Conservation (phyloP, 306 rosid species). For the Dalbergia oliveri region DNA sequence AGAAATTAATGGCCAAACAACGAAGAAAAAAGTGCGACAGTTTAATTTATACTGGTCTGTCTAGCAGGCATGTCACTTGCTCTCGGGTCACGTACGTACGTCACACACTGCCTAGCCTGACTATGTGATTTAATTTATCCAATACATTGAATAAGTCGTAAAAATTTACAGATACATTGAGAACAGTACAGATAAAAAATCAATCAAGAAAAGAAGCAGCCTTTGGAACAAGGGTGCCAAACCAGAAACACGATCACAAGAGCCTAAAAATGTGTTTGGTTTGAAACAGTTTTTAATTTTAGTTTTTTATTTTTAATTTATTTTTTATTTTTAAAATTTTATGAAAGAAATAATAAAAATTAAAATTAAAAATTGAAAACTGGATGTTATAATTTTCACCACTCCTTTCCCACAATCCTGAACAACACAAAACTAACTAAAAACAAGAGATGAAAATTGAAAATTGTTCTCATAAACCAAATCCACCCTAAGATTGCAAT, state of each 20-base stretch:
- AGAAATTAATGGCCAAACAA: neutral
- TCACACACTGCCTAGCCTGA: neutral
- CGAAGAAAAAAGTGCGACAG: neutral
- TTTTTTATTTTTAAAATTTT: no score
- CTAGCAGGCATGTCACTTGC: no score
- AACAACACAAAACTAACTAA: no score
- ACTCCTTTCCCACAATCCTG: no score
- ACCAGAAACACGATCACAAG: neutral
- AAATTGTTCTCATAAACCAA: no score
- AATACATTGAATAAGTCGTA: neutral
- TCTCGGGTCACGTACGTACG: neutral
- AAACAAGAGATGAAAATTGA: no score
- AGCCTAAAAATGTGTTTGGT: neutral
- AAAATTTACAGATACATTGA: conserved; percentile 13
- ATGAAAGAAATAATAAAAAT: no score
- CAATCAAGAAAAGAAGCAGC: neutral
- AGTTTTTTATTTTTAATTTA: no score
- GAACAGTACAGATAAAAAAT: neutral
- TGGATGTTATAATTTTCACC: no score
- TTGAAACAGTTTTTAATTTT: no score
- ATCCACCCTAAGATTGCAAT: neutral
- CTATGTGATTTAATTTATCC: conserved; percentile 12
- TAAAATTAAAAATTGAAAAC: no score
- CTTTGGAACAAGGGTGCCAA: conserved; percentile 1
- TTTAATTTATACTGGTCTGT: no score